phyloP scores from a whole-genome alignment of 2,329 filamentous ascomycete genomes.

The Botrytis paeoniae region DNA sequence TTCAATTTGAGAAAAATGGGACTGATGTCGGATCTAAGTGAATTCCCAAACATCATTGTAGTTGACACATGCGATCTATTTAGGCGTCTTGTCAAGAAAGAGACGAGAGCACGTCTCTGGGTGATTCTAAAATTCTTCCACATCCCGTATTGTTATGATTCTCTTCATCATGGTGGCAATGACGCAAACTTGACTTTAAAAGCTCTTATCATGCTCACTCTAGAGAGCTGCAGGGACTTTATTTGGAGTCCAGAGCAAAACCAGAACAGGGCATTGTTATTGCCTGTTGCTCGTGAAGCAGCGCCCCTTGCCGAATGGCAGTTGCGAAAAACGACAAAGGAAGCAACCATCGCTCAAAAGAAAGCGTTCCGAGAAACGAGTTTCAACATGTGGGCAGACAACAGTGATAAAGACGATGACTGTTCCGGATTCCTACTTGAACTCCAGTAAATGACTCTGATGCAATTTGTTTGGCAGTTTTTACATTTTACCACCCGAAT shows the following conservation, averaged over 20 bases:
- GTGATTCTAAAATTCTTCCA: neutral
- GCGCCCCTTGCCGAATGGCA: neutral
- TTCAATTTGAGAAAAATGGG: neutral
- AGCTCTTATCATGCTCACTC: neutral
- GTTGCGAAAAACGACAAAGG: neutral
- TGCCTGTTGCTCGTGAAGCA: neutral
- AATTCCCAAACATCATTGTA: neutral
- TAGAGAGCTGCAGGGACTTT: no score
- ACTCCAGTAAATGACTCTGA: neutral
- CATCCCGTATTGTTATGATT: neutral
- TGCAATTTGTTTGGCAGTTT: neutral
- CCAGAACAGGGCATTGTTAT: neutral
- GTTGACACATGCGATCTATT: neutral
- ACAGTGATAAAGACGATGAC: neutral
- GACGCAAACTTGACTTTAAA: neutral
- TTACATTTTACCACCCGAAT: neutral
- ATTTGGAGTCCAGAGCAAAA: neutral
- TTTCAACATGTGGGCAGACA: no score
- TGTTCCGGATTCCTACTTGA: neutral
- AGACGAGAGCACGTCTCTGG: neutral
- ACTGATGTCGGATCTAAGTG: neutral
- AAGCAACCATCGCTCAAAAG: neutral
- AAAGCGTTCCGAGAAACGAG: neutral
- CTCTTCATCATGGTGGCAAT: neutral
- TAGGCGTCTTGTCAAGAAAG: neutral